Conservation (phyloP, 2,329 filamentous ascomycete species). For the Venturia oleaginea region DNA sequence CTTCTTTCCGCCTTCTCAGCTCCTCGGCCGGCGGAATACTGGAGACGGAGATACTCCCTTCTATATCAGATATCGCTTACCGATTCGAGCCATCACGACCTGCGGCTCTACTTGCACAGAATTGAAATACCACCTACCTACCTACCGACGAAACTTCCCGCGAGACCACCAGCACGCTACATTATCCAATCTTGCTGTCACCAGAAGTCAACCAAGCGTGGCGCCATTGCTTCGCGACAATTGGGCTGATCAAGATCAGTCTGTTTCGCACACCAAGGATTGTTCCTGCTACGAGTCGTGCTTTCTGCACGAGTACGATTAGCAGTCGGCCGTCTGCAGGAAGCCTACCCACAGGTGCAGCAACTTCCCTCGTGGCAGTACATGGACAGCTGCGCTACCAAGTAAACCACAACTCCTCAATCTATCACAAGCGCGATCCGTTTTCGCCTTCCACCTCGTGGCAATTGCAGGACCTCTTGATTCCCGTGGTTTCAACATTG, state of each 20-base stretch:
- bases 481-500: neutral
- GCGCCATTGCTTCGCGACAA: neutral
- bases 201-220: neutral
- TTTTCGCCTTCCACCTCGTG: neutral
- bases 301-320: neutral
- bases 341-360: neutral
- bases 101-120: neutral
- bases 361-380: neutral
- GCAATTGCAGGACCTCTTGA: neutral
- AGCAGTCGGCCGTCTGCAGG: neutral
- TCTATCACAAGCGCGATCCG: neutral
- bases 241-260: neutral
- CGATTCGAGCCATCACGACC: neutral
- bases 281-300: neutral
- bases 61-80: neutral
- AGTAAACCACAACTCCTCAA: neutral
- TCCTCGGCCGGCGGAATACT: too few species aligned
- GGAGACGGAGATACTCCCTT: neutral
- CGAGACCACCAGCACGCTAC: neutral
- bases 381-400: slow-evolving; percentile 1
- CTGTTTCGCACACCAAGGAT: neutral
- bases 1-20: neutral
- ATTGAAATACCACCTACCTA: neutral
- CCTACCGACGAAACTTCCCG: neutral
- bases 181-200: neutral